Evolutionary conservation across 108 stramenopile genomes (phyloP).

Genomic region (Aureococcus anophagefferens): DNA sequence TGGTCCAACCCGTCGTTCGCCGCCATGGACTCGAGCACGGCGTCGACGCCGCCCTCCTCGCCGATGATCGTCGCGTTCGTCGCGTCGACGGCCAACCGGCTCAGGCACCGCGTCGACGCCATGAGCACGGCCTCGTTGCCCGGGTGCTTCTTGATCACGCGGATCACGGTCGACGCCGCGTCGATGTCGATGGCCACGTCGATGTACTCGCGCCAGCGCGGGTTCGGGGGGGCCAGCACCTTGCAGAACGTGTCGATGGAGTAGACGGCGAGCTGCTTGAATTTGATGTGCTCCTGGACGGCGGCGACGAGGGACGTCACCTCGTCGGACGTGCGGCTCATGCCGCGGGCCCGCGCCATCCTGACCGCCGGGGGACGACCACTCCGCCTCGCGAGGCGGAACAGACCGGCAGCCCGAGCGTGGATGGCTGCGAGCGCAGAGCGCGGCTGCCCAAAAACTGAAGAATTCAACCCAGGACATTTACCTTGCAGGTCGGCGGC

Average conservation of each 20-base stretch:
- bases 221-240: conserved; percentile 13
- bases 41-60: conserved; percentile 13
- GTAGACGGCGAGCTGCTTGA: conserved; percentile 20
- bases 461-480: no score
- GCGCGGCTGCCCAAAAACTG: no score
- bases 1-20: neutral
- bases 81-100: conserved; percentile 9
- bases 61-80: conserved; percentile 6
- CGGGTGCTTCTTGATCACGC: conserved; percentile 10
- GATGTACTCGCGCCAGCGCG: conserved; percentile 14
- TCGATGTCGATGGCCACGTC: conserved; percentile 5
- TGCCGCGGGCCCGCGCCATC: no score
- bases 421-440: no score
- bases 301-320: conserved; percentile 7
- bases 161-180: conserved; percentile 1
- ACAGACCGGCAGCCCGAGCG: no score
- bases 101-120: neutral
- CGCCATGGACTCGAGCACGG: conserved; percentile 5
- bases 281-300: conserved; percentile 14
- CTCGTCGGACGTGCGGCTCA: conserved; percentile 4
- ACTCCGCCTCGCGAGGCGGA: no score
- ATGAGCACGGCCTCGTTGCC: conserved; percentile 14
- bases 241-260: conserved; percentile 18
- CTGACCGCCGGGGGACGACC: no score
- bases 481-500: no score